Percentiles rank a stretch among this genome's conserved stretches.
Evolutionary conservation across 1,139 yeast species (phyloP).

Genomic region (Schwanniomyces etchellsii): DNA sequence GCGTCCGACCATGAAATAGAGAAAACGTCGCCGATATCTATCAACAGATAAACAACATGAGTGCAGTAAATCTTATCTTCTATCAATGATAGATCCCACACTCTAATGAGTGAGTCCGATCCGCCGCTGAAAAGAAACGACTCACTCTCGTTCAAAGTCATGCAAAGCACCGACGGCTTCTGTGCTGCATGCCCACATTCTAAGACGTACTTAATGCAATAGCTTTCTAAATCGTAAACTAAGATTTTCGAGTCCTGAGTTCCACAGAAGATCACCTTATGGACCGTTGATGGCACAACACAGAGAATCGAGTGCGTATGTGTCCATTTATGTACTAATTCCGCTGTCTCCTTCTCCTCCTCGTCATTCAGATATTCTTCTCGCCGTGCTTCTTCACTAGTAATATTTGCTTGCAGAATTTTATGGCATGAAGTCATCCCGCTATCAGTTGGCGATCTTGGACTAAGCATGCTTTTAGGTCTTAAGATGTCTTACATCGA

Average conservation of each 20-base stretch:
- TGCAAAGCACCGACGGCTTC: constrained; percentile 67
- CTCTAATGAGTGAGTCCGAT: constrained; percentile 81
- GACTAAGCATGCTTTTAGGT: too few relatives aligned
- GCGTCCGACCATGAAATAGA: constrained; percentile 67
- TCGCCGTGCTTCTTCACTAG: too few relatives aligned
- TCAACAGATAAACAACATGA: constrained; percentile 70
- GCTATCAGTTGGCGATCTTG: too few relatives aligned
- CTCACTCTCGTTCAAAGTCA: constrained; percentile 55
- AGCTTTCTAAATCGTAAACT: constrained; percentile 65
- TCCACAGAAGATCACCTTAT: constrained; percentile 74
- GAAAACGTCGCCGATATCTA: constrained; percentile 92
- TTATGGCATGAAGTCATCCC: too few relatives aligned
- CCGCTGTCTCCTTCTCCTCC: constrained; percentile 10
- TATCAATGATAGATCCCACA: constrained; percentile 56
- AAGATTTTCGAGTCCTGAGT: constrained; percentile 84
- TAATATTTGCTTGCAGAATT: too few relatives aligned
- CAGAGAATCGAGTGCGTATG: constrained; percentile 73
- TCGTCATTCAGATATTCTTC: too few relatives aligned
- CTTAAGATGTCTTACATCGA: too few relatives aligned
- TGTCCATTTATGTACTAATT: constrained; percentile 67
- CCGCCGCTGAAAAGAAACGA: constrained; percentile 75
- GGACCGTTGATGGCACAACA: constrained; percentile 58
- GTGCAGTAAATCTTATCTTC: constrained; percentile 27
- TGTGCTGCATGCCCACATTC: constrained; percentile 43
- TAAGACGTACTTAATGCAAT: constrained; percentile 40